Conservation (phyloP, 2,329 filamentous ascomycete genomes). For the Chrysosphaeria jannelii region DNA sequence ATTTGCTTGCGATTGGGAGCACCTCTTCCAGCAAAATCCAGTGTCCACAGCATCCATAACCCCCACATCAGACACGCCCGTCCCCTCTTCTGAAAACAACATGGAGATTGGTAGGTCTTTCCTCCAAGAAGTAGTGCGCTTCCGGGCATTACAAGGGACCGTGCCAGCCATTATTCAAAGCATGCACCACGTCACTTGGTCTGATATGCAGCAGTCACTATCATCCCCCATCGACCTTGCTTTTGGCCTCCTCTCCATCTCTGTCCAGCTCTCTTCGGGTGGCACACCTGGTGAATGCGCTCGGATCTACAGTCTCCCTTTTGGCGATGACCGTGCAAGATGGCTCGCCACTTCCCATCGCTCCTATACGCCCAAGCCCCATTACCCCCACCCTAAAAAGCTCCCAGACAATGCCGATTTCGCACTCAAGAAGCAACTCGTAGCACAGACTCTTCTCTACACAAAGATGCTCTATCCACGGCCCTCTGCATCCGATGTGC, state of each 20-base stretch:
- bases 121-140: constrained; percentile 2
- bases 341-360: constrained; percentile 59
- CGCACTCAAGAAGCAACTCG: constrained; percentile 13
- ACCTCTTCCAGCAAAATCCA: no score
- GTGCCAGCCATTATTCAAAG: no score
- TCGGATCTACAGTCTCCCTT: constrained; percentile 64
- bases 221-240: constrained; percentile 8
- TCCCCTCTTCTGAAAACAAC: no score
- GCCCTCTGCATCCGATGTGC: constrained; percentile 9
- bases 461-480: constrained; percentile 11
- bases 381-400: no score
- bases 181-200: constrained; percentile 4
- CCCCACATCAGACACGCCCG: no score
- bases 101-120: no score
- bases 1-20: constrained; percentile 60
- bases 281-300: constrained; percentile 44
- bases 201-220: constrained; percentile 3
- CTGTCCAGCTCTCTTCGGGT: constrained; percentile 33
- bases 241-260: constrained; percentile 22
- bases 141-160: constrained; percentile 2
- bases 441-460: constrained; percentile 17
- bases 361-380: no score
- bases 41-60: no score
- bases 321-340: constrained; percentile 20
- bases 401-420: constrained; percentile 8